Evolutionary conservation across 139 green algal species (phyloP).

Genomic region (Diplosphaera chodatii): DNA sequence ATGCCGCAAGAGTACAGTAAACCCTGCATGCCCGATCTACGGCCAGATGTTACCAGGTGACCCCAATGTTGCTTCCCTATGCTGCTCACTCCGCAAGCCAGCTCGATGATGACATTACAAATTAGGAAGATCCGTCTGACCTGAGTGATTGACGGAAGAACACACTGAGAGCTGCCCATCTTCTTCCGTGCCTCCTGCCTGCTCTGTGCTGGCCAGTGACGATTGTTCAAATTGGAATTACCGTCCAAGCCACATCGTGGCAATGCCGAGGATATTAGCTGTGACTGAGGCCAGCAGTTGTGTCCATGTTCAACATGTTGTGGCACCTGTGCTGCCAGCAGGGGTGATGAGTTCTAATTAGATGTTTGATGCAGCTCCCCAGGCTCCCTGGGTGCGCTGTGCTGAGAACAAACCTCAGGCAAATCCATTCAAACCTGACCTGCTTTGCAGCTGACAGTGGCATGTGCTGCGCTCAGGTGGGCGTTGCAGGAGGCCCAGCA

Average conservation of each 20-base stretch:
- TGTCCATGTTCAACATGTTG: background rate
- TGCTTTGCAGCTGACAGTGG: background rate
- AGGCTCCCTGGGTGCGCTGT: background rate
- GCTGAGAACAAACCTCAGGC: background rate
- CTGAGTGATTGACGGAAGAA: slow-evolving; percentile 37
- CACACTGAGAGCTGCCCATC: slow-evolving; percentile 14
- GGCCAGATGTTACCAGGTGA: too few species aligned
- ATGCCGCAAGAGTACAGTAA: too few species aligned
- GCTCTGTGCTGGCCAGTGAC: background rate
- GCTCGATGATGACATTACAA: slow-evolving; percentile 28
- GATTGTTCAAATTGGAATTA: background rate
- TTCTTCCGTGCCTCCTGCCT: background rate
- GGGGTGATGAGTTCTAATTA: slow-evolving; percentile 1
- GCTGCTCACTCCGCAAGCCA: too few species aligned
- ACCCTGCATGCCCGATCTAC: too few species aligned
- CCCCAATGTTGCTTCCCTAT: too few species aligned
- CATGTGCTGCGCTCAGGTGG: too few species aligned
- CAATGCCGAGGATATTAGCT: background rate
- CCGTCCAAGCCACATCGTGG: background rate
- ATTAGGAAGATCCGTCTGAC: slow-evolving; percentile 46
- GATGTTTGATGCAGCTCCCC: background rate
- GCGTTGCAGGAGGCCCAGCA: too few species aligned
- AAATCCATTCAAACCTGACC: slow-evolving; percentile 2
- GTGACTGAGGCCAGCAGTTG: background rate
- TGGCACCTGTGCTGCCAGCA: background rate